Percentiles rank a stretch among this genome's conserved stretches.
Evolutionary conservation across 1,284 basidiomycete species (phyloP).

Genomic region (Amylostereum areolatum): DNA sequence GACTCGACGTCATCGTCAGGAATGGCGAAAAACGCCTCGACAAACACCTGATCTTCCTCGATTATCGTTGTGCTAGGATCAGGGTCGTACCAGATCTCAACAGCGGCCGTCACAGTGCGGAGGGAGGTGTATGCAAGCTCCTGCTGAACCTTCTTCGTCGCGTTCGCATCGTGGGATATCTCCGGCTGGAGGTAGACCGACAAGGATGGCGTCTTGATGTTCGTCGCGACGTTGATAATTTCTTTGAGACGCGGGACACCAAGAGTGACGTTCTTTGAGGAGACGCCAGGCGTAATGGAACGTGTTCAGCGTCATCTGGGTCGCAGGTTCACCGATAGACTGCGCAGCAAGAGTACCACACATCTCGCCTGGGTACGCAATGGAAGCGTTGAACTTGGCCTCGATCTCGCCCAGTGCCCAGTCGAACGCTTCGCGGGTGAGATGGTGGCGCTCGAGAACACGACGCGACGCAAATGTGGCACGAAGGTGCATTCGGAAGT

Average conservation of each 20-base stretch:
- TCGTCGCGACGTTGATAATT: slow-evolving; percentile 98
- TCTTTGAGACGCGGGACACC: slow-evolving; percentile 98
- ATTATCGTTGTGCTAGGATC: slow-evolving; percentile 91
- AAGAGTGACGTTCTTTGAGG: slow-evolving; percentile 95
- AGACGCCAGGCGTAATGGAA: slow-evolving; percentile 99
- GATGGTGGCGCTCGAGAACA: slow-evolving; percentile 81
- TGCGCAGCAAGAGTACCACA: slow-evolving; percentile 97
- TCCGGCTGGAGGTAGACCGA: slow-evolving; percentile 83
- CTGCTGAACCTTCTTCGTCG: slow-evolving; percentile 87
- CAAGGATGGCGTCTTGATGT: slow-evolving; percentile 97
- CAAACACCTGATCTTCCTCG: slow-evolving; percentile 94
- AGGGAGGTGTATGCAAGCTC: slow-evolving; percentile 93
- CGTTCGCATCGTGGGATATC: slow-evolving; percentile 53
- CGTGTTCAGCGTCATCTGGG: slow-evolving; percentile 97
- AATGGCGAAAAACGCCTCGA: slow-evolving; percentile 99
- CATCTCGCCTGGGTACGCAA: slow-evolving; percentile 97
- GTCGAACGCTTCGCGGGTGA: slow-evolving; percentile 90
- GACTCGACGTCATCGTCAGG: slow-evolving; percentile 95
- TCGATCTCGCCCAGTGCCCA: slow-evolving; percentile 98
- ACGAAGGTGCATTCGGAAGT: slow-evolving; percentile 92
- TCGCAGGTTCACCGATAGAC: slow-evolving; percentile 98
- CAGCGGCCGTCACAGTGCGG: slow-evolving; percentile 90
- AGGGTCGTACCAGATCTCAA: slow-evolving; percentile 99
- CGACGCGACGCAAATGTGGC: slow-evolving; percentile 80
- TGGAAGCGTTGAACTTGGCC: slow-evolving; percentile 87